Evolutionary conservation across 2,329 filamentous ascomycete species (phyloP), one percentile per base, ranked within the genome.

Genomic region (Lecanicillium sp.): DNA sequence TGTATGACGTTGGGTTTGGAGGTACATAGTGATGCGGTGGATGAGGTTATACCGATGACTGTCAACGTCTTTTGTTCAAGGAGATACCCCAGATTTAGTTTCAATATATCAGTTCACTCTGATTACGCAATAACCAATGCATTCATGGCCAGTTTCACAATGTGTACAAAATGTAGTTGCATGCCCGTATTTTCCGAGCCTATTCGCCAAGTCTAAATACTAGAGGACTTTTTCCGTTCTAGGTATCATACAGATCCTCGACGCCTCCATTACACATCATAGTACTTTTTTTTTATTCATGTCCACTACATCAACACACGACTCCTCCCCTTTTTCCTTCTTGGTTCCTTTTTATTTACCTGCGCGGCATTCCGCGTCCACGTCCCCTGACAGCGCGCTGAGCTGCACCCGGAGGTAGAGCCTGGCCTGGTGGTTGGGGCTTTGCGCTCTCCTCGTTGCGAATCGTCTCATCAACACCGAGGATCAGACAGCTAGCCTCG

Each of bases 381-480:
- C 87, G 71, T 43, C 84, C 85, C 46, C 89, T 75, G 49, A 96
- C 65, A 30, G 88, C 90, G 55, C 90, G 74, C 70, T 96, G 90
- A 9, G 90, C 89, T 16, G 90, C 89, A 49, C 84, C 85, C 1
- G 82, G 81, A 4, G 84, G 85, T 49, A 89, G 68, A 15, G 78
- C 75, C 61, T 84, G 73, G 40, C 78, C 75, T 0, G 90, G 90
- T 8, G 79, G 87, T 62, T 94, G 85, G 17, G 89, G 84, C 60
- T 79, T 71, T 52, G 81, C 75, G 54, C 86, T 94, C 70, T 96
- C 89, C 70, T 98, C 87, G 65, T 98, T 98, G 65, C 81, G 88
- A 65, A 98, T 96, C 25, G 92, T 98, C 78, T 98, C 92, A 58
- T 98, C 92, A 41, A 98, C 92, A 52, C 87, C 84, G 54, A 98